Base-by-base conservation (phyloP, 345 rosid species). In the Mallotus nudiflorus region DNA sequence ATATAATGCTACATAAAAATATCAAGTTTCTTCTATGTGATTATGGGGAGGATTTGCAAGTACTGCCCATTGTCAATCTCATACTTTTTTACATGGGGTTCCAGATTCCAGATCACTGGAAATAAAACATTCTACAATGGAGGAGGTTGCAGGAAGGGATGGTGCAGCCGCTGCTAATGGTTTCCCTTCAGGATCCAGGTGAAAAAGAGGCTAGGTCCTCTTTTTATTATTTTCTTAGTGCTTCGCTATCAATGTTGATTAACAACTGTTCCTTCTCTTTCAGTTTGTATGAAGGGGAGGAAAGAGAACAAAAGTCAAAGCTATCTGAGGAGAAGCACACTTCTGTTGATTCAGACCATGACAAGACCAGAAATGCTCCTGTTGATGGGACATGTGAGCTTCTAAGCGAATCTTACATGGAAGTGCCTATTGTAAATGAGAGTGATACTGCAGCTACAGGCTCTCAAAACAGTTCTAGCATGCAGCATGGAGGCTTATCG, bases 401-500 rank as follows among this genome's bases (percentile, higher is more conserved):
- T 37, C 66, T 81, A 40, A 77, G 69, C 31, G 96, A 88, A 81
- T 61, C 84, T 62, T 58, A 77, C n/a, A 37, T 73, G 16, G 92
- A 88, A 40, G 82, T 77, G 49, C 82, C 83, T 5, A 51, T 28
- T 25, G 67, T 56, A 55, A 65, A 75, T 69, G 82, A 82, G 77
- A 74, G 24, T n/a, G 82, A 84, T 29, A 71, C 76, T 39, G 63
- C 58, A 11, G 79, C 77, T 20, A 77, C 72, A 12, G 86, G 69
- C 74, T 86, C 89, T 37, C 85, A 85, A 48, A 73, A 80, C 76
- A 83, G 89, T 73, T 80, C 79, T 45, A 84, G 85, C 84, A 64
- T 78, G 66, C 87, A 68, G 5, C 63, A 76, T 67, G 89, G 82
- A 77, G 89, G 68, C 67, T 51, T 73, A n/a, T 82, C 78, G 16